Evolutionary conservation across 1,284 basidiomycete genomes (phyloP).

Genomic region (Ganoderma leucocontextum): DNA sequence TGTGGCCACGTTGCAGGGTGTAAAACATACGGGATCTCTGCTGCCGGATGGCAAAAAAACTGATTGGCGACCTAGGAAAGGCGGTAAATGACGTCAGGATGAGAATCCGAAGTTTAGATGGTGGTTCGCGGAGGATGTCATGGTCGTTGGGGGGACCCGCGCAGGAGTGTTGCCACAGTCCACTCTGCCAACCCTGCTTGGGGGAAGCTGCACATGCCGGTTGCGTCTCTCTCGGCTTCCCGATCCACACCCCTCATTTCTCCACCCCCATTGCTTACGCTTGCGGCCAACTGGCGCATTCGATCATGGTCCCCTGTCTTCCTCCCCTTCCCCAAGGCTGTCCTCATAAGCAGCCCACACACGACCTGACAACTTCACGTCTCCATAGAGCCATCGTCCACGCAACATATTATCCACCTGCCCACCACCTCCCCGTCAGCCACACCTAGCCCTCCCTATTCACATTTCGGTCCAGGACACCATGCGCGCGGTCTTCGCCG

Average conservation of each 20-base stretch:
- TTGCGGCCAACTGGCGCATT: conserved; percentile 16
- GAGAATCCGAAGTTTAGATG: conserved; percentile 27
- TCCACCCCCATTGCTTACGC: conserved; percentile 32
- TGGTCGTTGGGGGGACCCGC: neutral
- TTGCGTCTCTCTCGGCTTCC: conserved; percentile 21
- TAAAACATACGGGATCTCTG: conserved; percentile 1
- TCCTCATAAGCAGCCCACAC: conserved; percentile 18
- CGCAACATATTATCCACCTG: conserved; percentile 8
- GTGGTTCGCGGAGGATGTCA: conserved; percentile 22
- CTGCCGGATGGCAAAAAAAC: conserved; percentile 4
- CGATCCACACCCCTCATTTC: conserved; percentile 31
- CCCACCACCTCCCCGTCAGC: conserved; percentile 12
- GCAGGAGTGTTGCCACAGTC: neutral
- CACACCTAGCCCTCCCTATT: conserved; percentile 13
- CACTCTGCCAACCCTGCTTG: conserved; percentile 1
- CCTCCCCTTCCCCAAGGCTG: conserved; percentile 15
- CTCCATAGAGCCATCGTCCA: neutral
- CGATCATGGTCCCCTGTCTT: conserved; percentile 24
- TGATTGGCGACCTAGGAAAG: neutral
- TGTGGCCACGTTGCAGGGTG: conserved; percentile 11
- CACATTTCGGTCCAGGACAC: conserved; percentile 13
- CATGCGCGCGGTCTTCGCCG: conserved; percentile 30
- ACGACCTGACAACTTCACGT: too few species aligned
- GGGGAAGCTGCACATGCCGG: neutral
- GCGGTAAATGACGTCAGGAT: conserved; percentile 26